Percentiles rank a stretch among this genome's conserved stretches.
Conservation (phyloP, 2,329 filamentous ascomycete genomes). For the Curvularia verruculosa region DNA sequence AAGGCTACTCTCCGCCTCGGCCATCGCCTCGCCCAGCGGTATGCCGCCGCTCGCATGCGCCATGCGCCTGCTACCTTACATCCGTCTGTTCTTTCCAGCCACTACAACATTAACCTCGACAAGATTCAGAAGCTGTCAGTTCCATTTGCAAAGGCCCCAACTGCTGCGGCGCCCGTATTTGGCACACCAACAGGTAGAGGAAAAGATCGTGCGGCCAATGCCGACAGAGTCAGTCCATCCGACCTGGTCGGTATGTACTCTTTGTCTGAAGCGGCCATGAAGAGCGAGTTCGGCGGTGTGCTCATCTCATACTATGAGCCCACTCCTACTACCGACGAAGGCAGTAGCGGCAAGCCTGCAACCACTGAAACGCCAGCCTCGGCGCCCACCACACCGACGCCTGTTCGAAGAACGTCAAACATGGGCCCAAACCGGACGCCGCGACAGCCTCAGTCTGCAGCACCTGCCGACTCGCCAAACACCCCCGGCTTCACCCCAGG, state of each 20-base stretch:
- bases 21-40: constrained; percentile 87
- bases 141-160: constrained; percentile 75
- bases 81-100: constrained; percentile 76
- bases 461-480: constrained; percentile 57
- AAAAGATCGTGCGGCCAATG: constrained; percentile 60
- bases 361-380: constrained; percentile 56
- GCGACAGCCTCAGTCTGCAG: constrained; percentile 52
- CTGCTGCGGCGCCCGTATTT: constrained; percentile 57
- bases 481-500: constrained; percentile 53
- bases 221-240: constrained; percentile 52
- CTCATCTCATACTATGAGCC: constrained; percentile 77
- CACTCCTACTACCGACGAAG: constrained; percentile 40
- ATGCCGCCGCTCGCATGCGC: constrained; percentile 85
- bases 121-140: constrained; percentile 82
- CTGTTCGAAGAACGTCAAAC: constrained; percentile 69
- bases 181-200: constrained; percentile 68
- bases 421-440: constrained; percentile 59
- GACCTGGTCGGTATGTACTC: constrained; percentile 77
- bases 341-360: constrained; percentile 21
- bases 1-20: constrained; percentile 79
- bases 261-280: constrained; percentile 54
- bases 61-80: constrained; percentile 70
- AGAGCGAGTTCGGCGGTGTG: constrained; percentile 82
- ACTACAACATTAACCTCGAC: constrained; percentile 77
- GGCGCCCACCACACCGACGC: constrained; percentile 74